Evolutionary conservation across 2,329 filamentous ascomycete species (phyloP).

Genomic region (Aureobasidium vineae): DNA sequence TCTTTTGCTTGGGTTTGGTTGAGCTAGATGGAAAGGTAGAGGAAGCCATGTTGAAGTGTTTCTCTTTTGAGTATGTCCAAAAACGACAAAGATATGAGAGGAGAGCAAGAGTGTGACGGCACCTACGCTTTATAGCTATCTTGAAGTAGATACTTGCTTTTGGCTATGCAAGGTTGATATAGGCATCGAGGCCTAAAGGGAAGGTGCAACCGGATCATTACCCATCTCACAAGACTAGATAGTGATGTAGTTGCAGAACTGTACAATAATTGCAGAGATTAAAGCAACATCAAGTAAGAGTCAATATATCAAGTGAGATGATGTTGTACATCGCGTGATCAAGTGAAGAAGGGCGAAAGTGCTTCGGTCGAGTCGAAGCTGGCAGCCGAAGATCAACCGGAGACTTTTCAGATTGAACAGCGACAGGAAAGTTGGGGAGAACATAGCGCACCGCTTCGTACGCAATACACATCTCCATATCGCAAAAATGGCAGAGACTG

Average conservation of each 20-base stretch:
- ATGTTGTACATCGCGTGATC: not conserved
- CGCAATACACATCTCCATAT: constrained; percentile 41
- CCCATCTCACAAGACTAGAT: not conserved
- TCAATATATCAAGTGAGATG: not conserved
- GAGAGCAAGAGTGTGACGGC: not conserved
- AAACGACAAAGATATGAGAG: not conserved
- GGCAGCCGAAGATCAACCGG: not conserved
- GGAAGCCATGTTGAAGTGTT: not conserved
- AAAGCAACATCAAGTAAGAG: not conserved
- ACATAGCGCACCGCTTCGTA: constrained; percentile 8
- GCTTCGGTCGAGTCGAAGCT: not conserved
- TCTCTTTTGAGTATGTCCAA: no score
- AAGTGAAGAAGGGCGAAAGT: not conserved
- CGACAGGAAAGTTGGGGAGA: constrained; percentile 11
- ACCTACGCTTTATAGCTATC: not conserved
- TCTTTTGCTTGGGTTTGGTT: constrained; percentile 33
- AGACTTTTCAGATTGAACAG: constrained; percentile 12
- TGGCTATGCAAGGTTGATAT: not conserved
- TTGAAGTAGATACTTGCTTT: constrained; percentile 1
- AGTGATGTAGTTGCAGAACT: not conserved
- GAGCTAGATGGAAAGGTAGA: not conserved
- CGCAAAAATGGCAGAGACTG: constrained; percentile 29
- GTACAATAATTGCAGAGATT: not conserved
- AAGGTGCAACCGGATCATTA: constrained; percentile 1
- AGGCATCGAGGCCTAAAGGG: not conserved